These are phyloP conservation scores for Beauveria pseudobassiana DNA, from an alignment of 2,329 filamentous ascomycete genomes.

Conservation along the genomic window DNA sequence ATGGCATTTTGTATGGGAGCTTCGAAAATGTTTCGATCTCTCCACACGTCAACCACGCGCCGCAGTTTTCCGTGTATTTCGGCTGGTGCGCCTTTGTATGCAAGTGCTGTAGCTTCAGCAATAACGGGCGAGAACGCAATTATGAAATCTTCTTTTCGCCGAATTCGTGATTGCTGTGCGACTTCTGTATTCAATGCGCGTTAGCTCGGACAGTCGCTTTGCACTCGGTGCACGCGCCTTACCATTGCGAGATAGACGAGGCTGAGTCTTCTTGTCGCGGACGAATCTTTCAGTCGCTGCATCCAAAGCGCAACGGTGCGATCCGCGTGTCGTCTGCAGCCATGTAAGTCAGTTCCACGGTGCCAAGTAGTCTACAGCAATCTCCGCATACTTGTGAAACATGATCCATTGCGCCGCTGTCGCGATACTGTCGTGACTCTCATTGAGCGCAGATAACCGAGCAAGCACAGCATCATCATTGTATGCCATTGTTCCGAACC, in stretches of 20 bases:
- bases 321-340: conserved; percentile 74
- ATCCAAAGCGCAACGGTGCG: conserved; percentile 89
- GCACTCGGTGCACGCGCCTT: conserved; percentile 17
- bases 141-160: conserved; percentile 87
- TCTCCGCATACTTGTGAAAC: conserved; percentile 74
- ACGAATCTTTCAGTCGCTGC: conserved; percentile 79
- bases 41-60: conserved; percentile 92
- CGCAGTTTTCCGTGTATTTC: conserved; percentile 85
- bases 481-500: conserved; percentile 65
- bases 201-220: conserved; percentile 1
- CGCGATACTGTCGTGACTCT: conserved; percentile 94
- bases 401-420: conserved; percentile 99
- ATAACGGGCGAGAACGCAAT: conserved; percentile 87
- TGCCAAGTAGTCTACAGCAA: conserved; percentile 5
- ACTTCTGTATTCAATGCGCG: conserved; percentile 59
- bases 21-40: conserved; percentile 78
- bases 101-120: conserved; percentile 79
- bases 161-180: conserved; percentile 88
- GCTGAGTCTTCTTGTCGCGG: conserved; percentile 78
- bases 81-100: conserved; percentile 80
- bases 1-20: conserved; percentile 69
- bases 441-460: conserved; percentile 90
- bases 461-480: conserved; percentile 92
- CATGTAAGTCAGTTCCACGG: conserved; percentile 5
- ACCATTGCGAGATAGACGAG: conserved; percentile 92